A percentile compares a stretch with the other conserved stretches of the same genome.
Evolutionary conservation across 140 eudicot species (phyloP).

Genomic region (Anethum foeniculum): DNA sequence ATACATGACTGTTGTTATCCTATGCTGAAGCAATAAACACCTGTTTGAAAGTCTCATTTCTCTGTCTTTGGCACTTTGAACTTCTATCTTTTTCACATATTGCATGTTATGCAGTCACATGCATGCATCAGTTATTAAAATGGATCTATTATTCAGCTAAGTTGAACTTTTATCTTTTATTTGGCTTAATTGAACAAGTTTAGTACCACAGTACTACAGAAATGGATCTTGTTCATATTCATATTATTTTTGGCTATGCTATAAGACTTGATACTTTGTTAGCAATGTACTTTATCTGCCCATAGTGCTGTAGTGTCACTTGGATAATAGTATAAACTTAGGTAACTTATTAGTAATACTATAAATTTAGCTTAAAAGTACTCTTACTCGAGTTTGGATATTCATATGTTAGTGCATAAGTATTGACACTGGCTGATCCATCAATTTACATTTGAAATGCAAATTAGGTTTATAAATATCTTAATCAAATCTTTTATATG

Average conservation of each 20-base stretch:
- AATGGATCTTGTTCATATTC: not conserved
- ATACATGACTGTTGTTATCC: not conserved
- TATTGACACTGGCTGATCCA: not conserved
- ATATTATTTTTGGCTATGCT: not conserved
- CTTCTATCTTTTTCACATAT: not conserved
- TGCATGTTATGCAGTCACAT: not conserved
- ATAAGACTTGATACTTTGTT: not conserved
- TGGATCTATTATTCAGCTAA: not conserved
- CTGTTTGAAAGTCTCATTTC: not conserved
- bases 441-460: not conserved
- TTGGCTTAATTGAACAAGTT: not conserved
- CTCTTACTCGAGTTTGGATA: not conserved
- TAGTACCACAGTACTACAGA: not conserved
- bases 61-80: not conserved
- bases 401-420: not conserved
- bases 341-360: too few relatives aligned
- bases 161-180: not conserved
- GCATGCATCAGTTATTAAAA: not conserved
- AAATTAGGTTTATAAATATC: not conserved
- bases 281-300: not conserved
- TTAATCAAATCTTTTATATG: not conserved
- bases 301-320: too few relatives aligned
- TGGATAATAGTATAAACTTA: too few relatives aligned
- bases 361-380: not conserved
- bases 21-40: not conserved